Evolutionary conservation across 495 filamentous ascomycete genomes (phyloP), one percentile per base, ranked within the genome.

Genomic region (Bacidia rubella): DNA sequence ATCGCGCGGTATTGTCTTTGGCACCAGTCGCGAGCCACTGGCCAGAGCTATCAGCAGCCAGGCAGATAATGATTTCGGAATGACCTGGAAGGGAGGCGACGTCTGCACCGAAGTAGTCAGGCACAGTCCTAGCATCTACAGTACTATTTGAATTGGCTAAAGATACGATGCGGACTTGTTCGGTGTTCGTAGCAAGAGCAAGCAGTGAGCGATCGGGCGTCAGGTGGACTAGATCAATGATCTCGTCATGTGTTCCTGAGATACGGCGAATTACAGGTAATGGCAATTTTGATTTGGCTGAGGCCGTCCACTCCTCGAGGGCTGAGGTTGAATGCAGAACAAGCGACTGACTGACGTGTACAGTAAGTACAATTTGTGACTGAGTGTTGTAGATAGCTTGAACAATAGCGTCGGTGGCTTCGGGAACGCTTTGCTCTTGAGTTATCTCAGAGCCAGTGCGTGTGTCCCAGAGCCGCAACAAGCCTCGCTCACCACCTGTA

Each of bases 201-300:
- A 99, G 74, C 49, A 88, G 72, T 20, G 85, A 88, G 44, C 78
- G 78, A 51, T 90, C 81, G 11, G 79, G 78, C 1, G 89, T 81
- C 52, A 95, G 75, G 61, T 88, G 95, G 22, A 81, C 83, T 21
- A 96, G 68, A 58, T 97, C 93, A 58, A 97, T 93, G 51, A 97
- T 89, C 63, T 97, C 92, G 62, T 97, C 92, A 65, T 97, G 88
- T 29, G 92, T 95, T 21, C 93, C 93, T 19, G 90, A 95, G 57
- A 97, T 90, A 17, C 86, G 78, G 52, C 85, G 79, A 39, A 74
- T 62, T 15, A 81, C 61, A 5, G 73, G 68, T 43, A 85, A 63
- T 20, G 77, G 68, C 43, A 67, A 53, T 49, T 83, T 52, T 53
- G 46, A 60, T 41, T 38, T 57, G 60, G 54, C 56, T 2, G 52